These are phyloP conservation scores for Fragilaria crotonensis DNA, from an alignment of 108 stramenopile genomes.

Conservation along the genomic window DNA sequence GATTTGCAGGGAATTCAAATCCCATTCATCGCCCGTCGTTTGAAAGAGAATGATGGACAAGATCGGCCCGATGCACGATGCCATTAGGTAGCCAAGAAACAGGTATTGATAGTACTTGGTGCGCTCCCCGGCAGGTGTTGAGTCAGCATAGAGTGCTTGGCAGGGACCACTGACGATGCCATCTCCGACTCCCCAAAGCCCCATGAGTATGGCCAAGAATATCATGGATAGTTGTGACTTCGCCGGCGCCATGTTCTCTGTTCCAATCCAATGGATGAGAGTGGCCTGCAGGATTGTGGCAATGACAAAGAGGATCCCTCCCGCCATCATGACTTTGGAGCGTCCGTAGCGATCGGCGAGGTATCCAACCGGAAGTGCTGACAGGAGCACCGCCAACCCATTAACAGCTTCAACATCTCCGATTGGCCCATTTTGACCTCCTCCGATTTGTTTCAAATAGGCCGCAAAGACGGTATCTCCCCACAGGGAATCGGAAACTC, in stretches of 20 bases:
- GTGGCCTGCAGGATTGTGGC: slow-evolving; percentile 1
- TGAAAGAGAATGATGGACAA: slow-evolving; percentile 40
- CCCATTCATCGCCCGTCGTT: slow-evolving; percentile 57
- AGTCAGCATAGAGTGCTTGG: slow-evolving; percentile 62
- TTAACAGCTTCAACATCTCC: slow-evolving; percentile 53
- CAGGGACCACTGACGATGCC: slow-evolving; percentile 48
- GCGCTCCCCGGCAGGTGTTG: slow-evolving; percentile 44
- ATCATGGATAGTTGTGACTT: slow-evolving; percentile 2
- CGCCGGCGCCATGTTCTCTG: not conserved
- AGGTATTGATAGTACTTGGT: slow-evolving; percentile 38
- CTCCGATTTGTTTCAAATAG: slow-evolving; percentile 40
- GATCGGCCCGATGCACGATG: slow-evolving; percentile 45
- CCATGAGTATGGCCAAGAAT: slow-evolving; percentile 27
- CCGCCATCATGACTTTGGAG: slow-evolving; percentile 24
- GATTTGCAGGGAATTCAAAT: slow-evolving; percentile 23
- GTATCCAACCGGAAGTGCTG: slow-evolving; percentile 58
- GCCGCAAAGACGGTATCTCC: slow-evolving; percentile 30
- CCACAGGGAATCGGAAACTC: slow-evolving; percentile 31
- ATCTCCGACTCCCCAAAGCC: slow-evolving; percentile 41
- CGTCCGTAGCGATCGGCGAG: slow-evolving; percentile 43
- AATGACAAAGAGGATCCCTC: slow-evolving; percentile 5
- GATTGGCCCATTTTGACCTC: slow-evolving; percentile 32
- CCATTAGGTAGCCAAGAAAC: slow-evolving; percentile 30
- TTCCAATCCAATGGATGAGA: slow-evolving; percentile 19
- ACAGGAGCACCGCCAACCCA: slow-evolving; percentile 38